These are phyloP conservation scores for Psidium guajava DNA, from an alignment of 345 rosid genomes.

Conservation along the genomic window DNA sequence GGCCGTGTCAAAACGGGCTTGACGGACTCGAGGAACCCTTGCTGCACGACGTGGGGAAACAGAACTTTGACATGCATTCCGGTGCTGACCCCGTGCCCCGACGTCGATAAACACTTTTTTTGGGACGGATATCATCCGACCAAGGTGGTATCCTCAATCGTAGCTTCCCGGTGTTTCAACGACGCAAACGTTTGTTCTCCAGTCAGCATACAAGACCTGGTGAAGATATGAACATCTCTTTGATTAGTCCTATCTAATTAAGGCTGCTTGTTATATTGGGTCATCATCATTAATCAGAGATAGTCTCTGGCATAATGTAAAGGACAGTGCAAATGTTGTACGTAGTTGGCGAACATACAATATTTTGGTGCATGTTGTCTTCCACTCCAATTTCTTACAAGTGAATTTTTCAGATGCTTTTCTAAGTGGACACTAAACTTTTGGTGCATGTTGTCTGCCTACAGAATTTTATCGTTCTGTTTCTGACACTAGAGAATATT, in stretches of 20 bases:
- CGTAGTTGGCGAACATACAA: too few relatives aligned
- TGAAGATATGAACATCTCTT: background rate
- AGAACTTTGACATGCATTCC: constrained; percentile 37
- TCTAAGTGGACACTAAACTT: background rate
- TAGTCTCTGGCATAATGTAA: too few relatives aligned
- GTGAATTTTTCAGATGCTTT: background rate
- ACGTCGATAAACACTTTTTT: constrained; percentile 14
- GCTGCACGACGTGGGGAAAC: constrained; percentile 33
- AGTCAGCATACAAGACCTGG: constrained; percentile 14
- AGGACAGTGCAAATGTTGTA: too few relatives aligned
- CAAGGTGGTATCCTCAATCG: constrained; percentile 8
- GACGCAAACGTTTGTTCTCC: constrained; percentile 23
- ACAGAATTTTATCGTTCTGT: background rate
- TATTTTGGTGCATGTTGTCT: background rate
- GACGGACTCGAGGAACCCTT: constrained; percentile 22
- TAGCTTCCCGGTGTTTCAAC: constrained; percentile 20
- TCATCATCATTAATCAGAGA: too few relatives aligned
- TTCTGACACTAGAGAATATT: background rate
- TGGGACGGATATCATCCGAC: constrained; percentile 38
- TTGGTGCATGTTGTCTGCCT: background rate
- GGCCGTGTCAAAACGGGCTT: constrained; percentile 9
- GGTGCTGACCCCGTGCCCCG: constrained; percentile 13
- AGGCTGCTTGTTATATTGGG: too few relatives aligned
- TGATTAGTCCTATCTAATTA: too few relatives aligned
- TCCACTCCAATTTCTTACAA: background rate